phyloP scores from a whole-genome alignment of 495 filamentous ascomycete genomes.

The Aspergillus hancockii region DNA sequence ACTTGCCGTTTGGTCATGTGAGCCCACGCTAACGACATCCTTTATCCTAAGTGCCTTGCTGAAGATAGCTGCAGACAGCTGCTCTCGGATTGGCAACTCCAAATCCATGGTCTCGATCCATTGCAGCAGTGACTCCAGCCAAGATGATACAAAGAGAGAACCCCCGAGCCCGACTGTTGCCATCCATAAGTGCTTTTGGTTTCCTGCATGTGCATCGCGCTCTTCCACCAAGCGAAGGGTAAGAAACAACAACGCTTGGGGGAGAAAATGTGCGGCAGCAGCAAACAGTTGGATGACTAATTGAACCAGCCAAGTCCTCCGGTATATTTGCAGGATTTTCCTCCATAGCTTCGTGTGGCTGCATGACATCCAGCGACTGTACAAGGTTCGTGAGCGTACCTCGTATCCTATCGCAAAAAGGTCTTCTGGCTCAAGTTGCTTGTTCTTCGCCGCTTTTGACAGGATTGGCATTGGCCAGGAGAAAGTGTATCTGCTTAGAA shows the following conservation, averaged over 20 bases:
- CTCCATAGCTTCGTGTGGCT: conserved; percentile 6
- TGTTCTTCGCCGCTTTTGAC: conserved; percentile 50
- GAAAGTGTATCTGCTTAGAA: conserved; percentile 59
- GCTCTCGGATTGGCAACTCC: conserved; percentile 16
- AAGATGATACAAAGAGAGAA: conserved; percentile 13
- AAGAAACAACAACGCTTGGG: conserved; percentile 11
- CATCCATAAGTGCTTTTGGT: conserved; percentile 15
- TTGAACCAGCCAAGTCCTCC: conserved; percentile 10
- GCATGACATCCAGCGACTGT: conserved; percentile 6
- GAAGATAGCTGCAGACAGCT: conserved; percentile 17
- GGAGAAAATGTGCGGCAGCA: conserved; percentile 9
- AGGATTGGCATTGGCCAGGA: conserved; percentile 56
- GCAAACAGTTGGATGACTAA: conserved; percentile 10
- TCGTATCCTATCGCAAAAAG: conserved; percentile 35
- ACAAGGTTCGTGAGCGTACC: conserved; percentile 13
- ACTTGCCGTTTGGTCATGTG: neutral
- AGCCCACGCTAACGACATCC: conserved; percentile 7
- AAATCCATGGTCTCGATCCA: conserved; percentile 17
- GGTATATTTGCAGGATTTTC: conserved; percentile 14
- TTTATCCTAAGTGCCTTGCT: conserved; percentile 15
- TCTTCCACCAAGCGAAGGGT: conserved; percentile 17
- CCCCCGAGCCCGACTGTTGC: conserved; percentile 12
- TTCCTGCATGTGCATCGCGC: conserved; percentile 14
- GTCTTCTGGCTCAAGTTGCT: conserved; percentile 56
- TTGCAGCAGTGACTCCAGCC: conserved; percentile 15